A percentile compares a stretch with the other conserved stretches of the same genome.
These are phyloP conservation scores for Eremothecium sinecaudum DNA, from an alignment of 1,139 yeast species.

Conservation along the genomic window DNA sequence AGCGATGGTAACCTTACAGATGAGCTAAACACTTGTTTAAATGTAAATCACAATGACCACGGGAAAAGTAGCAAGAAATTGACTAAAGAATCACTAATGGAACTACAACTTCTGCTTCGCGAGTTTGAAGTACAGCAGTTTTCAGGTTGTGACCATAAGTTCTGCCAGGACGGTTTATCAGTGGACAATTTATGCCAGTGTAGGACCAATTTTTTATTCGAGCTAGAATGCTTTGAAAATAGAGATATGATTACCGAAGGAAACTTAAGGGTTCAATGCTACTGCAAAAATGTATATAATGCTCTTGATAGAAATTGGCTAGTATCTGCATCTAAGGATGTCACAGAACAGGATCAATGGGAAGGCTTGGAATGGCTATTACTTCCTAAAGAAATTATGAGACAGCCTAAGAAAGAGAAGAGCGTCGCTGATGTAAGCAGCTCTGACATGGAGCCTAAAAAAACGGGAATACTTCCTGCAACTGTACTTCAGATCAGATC, in stretches of 20 bases:
- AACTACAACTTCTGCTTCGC: conserved; percentile 7
- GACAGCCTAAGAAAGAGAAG: not conserved
- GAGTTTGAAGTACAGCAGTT: conserved; percentile 6
- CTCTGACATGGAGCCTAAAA: conserved; percentile 1
- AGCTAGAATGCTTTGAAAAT: conserved; percentile 23
- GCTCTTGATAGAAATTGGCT: conserved; percentile 19
- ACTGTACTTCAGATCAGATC: conserved; percentile 7
- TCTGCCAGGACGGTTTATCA: conserved; percentile 9
- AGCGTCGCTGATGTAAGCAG: not conserved
- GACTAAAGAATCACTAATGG: conserved; percentile 2
- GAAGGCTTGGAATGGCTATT: conserved; percentile 2
- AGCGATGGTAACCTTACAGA: conserved; percentile 4
- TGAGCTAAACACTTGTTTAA: conserved; percentile 1
- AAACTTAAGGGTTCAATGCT: conserved; percentile 24
- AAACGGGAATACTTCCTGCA: conserved; percentile 5
- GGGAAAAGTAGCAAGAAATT: not conserved
- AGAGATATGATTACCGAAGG: conserved; percentile 8
- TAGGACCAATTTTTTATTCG: conserved; percentile 21
- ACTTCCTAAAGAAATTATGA: conserved; percentile 2
- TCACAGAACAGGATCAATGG: conserved; percentile 1
- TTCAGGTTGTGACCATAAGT: conserved; percentile 8
- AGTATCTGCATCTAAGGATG: conserved; percentile 1
- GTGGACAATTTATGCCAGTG: conserved; percentile 7
- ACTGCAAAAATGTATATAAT: conserved; percentile 20
- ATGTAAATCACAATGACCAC: not conserved